These are phyloP conservation scores for Picochlorum sp. DNA, from an alignment of 139 green algal species.

Conservation along the genomic window DNA sequence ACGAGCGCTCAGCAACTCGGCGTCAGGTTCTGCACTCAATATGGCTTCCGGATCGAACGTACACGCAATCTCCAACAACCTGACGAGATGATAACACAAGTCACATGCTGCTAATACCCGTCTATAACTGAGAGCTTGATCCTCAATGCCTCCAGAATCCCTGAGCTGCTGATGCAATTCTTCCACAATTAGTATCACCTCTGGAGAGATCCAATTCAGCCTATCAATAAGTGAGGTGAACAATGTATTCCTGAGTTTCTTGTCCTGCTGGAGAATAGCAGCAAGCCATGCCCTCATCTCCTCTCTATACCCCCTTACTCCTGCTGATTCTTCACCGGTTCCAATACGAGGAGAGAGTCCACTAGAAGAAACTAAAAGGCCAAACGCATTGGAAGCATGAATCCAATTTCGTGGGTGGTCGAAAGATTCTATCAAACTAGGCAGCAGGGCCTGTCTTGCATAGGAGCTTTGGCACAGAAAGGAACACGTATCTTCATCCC, in stretches of 20 bases:
- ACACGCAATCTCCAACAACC: not conserved
- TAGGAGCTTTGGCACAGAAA: constrained; percentile 44
- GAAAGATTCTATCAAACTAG: constrained; percentile 51
- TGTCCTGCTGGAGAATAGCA: not conserved
- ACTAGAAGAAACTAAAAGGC: constrained; percentile 3
- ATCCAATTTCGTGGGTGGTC: constrained; percentile 9
- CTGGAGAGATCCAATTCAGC: constrained; percentile 75
- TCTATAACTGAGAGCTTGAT: not conserved
- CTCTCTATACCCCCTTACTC: not conserved
- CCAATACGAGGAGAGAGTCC: not conserved
- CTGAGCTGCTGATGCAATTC: constrained; percentile 6
- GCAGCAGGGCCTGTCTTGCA: constrained; percentile 37
- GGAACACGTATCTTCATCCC: not conserved
- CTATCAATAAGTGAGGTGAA: constrained; percentile 79
- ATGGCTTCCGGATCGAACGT: not conserved
- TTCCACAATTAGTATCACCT: constrained; percentile 58
- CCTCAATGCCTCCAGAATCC: not conserved
- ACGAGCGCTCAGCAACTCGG: not conserved
- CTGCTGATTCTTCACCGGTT: constrained; percentile 5
- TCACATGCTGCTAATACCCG: not conserved
- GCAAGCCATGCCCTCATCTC: constrained; percentile 1
- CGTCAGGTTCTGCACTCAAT: not conserved
- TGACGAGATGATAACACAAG: not conserved
- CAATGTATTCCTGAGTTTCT: constrained; percentile 47
- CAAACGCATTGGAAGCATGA: constrained; percentile 14